phyloP scores from a whole-genome alignment of 495 filamentous ascomycete species.

The Cryomyces minteri region DNA sequence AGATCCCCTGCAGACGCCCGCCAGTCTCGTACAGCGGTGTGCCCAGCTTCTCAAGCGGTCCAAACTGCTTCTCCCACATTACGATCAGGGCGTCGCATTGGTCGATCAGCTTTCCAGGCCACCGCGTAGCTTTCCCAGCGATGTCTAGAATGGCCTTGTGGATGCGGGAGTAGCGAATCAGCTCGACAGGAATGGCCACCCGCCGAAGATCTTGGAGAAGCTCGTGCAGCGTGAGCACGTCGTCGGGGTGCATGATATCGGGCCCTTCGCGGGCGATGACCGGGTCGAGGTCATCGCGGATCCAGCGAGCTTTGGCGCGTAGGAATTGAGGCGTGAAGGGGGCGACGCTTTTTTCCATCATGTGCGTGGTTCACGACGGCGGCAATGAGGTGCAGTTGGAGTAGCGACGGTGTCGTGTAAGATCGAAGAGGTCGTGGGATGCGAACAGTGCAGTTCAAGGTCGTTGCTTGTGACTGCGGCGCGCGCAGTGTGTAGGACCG shows the following conservation, averaged over 20 bases:
- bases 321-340: neutral
- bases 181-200: conserved; percentile 7
- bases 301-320: conserved; percentile 1
- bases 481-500: no score
- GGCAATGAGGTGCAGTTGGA: no score
- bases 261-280: conserved; percentile 18
- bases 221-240: conserved; percentile 17
- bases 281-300: conserved; percentile 22
- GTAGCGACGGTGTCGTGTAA: no score
- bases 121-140: conserved; percentile 17
- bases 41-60: conserved; percentile 10
- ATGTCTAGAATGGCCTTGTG: conserved; percentile 17
- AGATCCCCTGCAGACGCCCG: conserved; percentile 15
- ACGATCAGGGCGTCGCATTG: conserved; percentile 15
- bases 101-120: conserved; percentile 17
- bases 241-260: conserved; percentile 16
- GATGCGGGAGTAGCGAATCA: conserved; percentile 17
- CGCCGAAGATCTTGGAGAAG: conserved; percentile 11
- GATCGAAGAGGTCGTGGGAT: no score
- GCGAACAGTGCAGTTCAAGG: no score
- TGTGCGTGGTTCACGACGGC: no score
- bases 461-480: no score
- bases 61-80: conserved; percentile 13
- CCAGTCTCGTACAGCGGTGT: conserved; percentile 16
- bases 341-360: no score